Evolutionary conservation across 768 basidiomycete genomes (phyloP), one percentile per base, ranked within the genome.

Genomic region (Suillus paluster): DNA sequence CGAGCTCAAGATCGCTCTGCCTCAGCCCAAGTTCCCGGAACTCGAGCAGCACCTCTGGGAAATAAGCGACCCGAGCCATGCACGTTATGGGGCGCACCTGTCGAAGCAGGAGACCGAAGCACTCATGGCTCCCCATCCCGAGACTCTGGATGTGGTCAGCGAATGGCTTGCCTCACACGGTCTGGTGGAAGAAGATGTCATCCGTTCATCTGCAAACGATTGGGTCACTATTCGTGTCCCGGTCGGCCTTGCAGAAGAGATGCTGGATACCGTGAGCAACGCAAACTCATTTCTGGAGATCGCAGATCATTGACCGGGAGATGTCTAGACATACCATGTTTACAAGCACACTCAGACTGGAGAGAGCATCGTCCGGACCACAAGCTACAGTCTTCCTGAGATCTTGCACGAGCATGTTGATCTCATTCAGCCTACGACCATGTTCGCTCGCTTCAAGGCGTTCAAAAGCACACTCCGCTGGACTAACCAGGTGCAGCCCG

Each of bases 401-500:
- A 63, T 81, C 60, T 72, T 91, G 50, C 81, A 86, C 65, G 75
- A 77, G 5, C 88, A 91, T 67, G 70, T 91, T 60, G 88, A 90
- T 41, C 72, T 91, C 30, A 77, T 92, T 34, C 88, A 91, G 64
- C 90, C 91, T 0, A 91, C 90, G 2, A 91, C 89, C 2, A 81
- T 85, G 71, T 92, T 91, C 66, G 77, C 80, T 48, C 81, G 80
- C 60, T 73, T 77, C 61, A 83, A 79, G 64, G 73, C 74, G 10
- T 74, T 83, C 60, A 78, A 67, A 59, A 79, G 80, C 7, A 83
- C 77, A 0, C 67, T 85, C 27, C 75, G 77, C 58, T 75, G 68
- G 68, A 63, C 74, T 11, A 65, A 67, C 2, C 46, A 65, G 30
- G 34, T 1, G 56, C 57, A 4, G 42, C 39, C 23, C 34, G 45